Evolutionary conservation across 2,329 filamentous ascomycete genomes (phyloP), one percentile per base, ranked within the genome.

Genomic region (Microdochium trichocladiopsis): DNA sequence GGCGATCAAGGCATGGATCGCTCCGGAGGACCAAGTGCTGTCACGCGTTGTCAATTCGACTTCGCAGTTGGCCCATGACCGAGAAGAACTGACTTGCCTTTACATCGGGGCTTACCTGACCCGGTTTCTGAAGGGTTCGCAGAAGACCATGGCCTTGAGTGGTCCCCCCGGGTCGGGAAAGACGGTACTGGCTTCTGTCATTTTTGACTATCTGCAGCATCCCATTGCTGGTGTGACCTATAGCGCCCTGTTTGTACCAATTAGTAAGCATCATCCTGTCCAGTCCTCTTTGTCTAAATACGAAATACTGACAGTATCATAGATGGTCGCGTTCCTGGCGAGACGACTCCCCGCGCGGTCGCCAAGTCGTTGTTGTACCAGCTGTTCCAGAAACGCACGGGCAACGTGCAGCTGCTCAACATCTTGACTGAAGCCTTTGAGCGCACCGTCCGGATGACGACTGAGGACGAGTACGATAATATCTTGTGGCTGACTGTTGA

Each of bases 81-180:
- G 58, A 4, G 59, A 60, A 37, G 58, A 61, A 53, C 41, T 58
- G 37, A 61, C 59, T n/a, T 61, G 59, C 47, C 53, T 59, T 11
- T 61, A 57, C 57, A 53, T 60, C 5, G 56, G 36, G 2, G 54
- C 57, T 4, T 54, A 60, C 49, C 24, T 61, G 43, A 56, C 55
- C 3, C 53, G 56, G 8, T 61, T 60, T 53, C 50, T 60, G 2
- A 55, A 56, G 24, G 50, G 52, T 22, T 24, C 52, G 14, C n/a
- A 58, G 3, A 57, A 58, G 24, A 47, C 48, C 1, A 18, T 60
- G 31, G 50, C 51, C 10, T 53, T 61, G 16, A 53, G 43, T 23
- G 69, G 69, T 21, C 61, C 64, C 47, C 58, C 67, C 9, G 69
- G 69, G 5, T 68, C 67, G 3, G 69, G 69, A 25, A 72, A 70